Evolutionary conservation across 1,139 yeast species (phyloP), one percentile per base, ranked within the genome.

Genomic region (Protomyces macrosporus): DNA sequence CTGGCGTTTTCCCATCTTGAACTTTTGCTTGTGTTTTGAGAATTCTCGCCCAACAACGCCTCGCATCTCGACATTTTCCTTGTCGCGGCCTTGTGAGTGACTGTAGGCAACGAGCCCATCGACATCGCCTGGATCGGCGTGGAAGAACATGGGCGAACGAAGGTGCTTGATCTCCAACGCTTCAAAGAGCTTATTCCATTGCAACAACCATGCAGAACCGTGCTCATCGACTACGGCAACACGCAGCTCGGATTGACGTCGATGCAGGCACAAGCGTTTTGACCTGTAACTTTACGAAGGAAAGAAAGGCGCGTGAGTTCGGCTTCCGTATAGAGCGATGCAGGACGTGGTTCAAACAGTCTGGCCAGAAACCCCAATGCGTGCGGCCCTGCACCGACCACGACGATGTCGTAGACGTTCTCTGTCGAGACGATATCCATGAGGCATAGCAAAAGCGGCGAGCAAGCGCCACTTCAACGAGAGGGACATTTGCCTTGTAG

Each of bases 121-220:
- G 33, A 80, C 71, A 69, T 78, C 79, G 3, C 73, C 76, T 0
- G 83, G 82, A 66, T 80, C 83, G 0, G 79, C 78, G 66, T 80
- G 83, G 69, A 80, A 80, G 65, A 80, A 79, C 82, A 80, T 80
- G 2, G 83, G 83, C 1, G 81, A 78, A 34, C 83, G 68, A n/a
- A 80, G 72, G 65, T 70, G 74, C 2, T 82, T 82, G 45, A 80
- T 80, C 63, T 75, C 76, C 68, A 82, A 79, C 3, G 77, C 71
- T 1, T 71, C 74, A 69, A 80, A 79, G 67, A 79, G 82, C 45
- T 72, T 74, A 64, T 79, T 75, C 83, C 82, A 80, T 67, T 78
- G 81, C 1, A 78, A 78, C 72, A 79, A 48, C 69, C 69, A 68
- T 14, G 33, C 40, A 9, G 32, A 51, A n/a, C 59, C 59, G 23